These are phyloP conservation scores for Beta lomatogona DNA, from an alignment of 179 eudicot species.

Conservation along the genomic window DNA sequence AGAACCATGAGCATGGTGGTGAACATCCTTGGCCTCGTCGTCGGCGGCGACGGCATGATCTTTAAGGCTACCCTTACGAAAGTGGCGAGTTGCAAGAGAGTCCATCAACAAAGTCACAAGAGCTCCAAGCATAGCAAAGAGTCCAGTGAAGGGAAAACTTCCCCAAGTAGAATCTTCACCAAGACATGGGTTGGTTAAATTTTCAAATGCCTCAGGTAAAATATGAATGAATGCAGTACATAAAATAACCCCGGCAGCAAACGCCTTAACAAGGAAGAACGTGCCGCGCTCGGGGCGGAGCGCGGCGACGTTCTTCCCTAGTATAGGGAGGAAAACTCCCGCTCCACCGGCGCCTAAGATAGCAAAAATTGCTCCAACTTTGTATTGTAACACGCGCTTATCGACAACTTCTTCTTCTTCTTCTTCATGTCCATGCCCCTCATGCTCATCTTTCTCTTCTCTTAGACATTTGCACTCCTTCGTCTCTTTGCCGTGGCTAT, in stretches of 20 bases:
- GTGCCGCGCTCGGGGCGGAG: constrained; percentile 47
- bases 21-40: constrained; percentile 41
- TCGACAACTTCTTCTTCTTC: background rate
- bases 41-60: constrained; percentile 19
- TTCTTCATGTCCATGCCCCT: background rate
- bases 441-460: background rate
- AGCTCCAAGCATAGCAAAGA: constrained; percentile 61
- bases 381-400: constrained; percentile 17
- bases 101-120: constrained; percentile 62
- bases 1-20: constrained; percentile 46
- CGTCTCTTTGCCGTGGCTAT: background rate
- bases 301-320: constrained; percentile 45
- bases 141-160: constrained; percentile 54
- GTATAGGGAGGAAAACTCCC: constrained; percentile 60
- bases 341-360: constrained; percentile 49
- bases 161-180: constrained; percentile 37
- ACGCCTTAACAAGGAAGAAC: constrained; percentile 68
- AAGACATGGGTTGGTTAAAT: constrained; percentile 55
- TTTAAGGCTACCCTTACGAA: constrained; percentile 34
- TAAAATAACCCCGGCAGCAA: constrained; percentile 73
- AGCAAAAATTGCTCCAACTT: constrained; percentile 28
- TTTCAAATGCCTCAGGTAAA: constrained; percentile 61
- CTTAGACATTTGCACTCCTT: constrained; percentile 30
- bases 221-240: constrained; percentile 70
- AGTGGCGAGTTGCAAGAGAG: constrained; percentile 54